Conservation (phyloP, 805 yeast species). For the Candida nitratophila region DNA sequence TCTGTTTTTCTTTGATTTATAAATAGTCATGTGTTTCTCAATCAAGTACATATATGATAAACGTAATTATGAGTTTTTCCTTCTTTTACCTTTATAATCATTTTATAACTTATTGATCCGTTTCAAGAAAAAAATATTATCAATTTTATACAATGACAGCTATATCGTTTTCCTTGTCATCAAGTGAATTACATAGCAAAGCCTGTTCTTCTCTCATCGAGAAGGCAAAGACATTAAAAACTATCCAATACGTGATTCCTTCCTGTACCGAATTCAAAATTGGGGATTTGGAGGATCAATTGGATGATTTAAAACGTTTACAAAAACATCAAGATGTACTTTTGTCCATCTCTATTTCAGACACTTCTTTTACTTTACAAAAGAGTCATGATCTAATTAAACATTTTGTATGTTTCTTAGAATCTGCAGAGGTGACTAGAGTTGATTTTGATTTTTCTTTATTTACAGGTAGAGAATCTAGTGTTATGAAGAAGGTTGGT, state of each 20-base stretch:
- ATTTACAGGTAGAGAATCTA: background rate
- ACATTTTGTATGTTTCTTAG: background rate
- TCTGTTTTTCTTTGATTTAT: too few relatives aligned
- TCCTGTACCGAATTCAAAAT: background rate
- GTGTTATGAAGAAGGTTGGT: background rate
- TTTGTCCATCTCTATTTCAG: background rate
- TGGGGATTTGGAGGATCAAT: too few relatives aligned
- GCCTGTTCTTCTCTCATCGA: background rate
- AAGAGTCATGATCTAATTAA: background rate
- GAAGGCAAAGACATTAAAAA: background rate
- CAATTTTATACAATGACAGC: too few relatives aligned
- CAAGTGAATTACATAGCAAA: background rate
- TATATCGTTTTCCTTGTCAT: background rate
- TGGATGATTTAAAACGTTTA: too few relatives aligned
- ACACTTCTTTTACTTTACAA: background rate
- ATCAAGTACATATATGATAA: too few relatives aligned
- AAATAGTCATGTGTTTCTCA: too few relatives aligned
- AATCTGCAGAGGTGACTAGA: background rate
- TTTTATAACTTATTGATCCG: too few relatives aligned
- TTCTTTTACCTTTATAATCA: too few relatives aligned
- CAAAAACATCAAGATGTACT: background rate
- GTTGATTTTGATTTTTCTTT: constrained; percentile 1
- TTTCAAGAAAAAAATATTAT: too few relatives aligned
- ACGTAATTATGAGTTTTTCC: too few relatives aligned
- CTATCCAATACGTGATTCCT: background rate